phyloP scores from a whole-genome alignment of 1,139 yeast genomes.

The Yamadazyma buinensis region DNA sequence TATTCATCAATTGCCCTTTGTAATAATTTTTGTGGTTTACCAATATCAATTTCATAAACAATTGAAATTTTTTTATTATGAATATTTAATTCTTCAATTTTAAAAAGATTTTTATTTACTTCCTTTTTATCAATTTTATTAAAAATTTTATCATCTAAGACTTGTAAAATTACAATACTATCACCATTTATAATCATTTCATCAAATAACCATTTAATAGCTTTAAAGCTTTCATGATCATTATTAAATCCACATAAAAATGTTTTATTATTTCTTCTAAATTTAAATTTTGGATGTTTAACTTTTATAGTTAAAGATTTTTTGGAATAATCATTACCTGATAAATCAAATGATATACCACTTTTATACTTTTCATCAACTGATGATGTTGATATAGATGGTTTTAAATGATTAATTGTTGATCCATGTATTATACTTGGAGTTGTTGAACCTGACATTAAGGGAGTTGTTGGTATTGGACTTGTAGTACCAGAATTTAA shows the following conservation, averaged over 20 bases:
- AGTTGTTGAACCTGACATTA: too few relatives aligned
- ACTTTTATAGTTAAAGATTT: constrained; percentile 50
- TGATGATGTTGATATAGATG: constrained; percentile 4
- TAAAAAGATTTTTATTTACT: constrained; percentile 34
- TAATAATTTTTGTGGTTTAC: constrained; percentile 55
- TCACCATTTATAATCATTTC: constrained; percentile 64
- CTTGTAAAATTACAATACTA: constrained; percentile 58
- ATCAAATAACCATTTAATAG: constrained; percentile 64
- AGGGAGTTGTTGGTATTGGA: too few relatives aligned
- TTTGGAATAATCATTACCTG: constrained; percentile 34
- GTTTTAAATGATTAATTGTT: too few relatives aligned
- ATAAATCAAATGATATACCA: constrained; percentile 55
- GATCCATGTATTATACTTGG: too few relatives aligned
- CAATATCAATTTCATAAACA: constrained; percentile 58
- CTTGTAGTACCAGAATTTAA: too few relatives aligned
- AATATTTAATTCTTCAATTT: constrained; percentile 45
- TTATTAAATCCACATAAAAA: constrained; percentile 60
- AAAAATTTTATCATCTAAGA: constrained; percentile 43
- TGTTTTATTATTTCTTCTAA: constrained; percentile 56
- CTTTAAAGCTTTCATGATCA: constrained; percentile 53
- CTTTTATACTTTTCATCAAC: constrained; percentile 8
- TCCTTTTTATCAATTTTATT: constrained; percentile 24
- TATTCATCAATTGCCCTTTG: constrained; percentile 57
- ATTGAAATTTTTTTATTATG: constrained; percentile 48
- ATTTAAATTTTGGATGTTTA: constrained; percentile 54